Conservation (phyloP, 345 rosid species). For the Bretschneidera sinensis region DNA sequence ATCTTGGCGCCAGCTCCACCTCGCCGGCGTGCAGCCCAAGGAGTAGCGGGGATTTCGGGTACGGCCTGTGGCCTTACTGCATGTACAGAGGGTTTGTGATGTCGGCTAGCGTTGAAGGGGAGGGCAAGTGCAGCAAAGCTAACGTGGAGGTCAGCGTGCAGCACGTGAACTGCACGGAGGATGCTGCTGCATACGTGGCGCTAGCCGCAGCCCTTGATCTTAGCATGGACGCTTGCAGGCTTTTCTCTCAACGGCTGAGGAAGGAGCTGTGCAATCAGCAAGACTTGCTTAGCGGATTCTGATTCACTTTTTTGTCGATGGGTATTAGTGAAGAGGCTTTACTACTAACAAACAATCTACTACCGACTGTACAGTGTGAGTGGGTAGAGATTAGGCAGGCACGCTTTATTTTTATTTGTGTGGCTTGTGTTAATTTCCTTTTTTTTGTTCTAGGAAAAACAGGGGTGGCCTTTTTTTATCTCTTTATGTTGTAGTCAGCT, state of each 20-base stretch:
- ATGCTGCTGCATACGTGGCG: slow-evolving; percentile 93
- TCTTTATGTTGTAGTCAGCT: too few species aligned
- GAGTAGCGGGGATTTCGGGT: slow-evolving; percentile 71
- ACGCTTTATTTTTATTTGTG: slow-evolving; percentile 33
- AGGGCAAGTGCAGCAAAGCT: slow-evolving; percentile 81
- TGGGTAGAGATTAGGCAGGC: slow-evolving; percentile 16
- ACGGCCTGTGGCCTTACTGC: slow-evolving; percentile 67
- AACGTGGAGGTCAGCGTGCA: slow-evolving; percentile 83
- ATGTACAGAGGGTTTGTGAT: slow-evolving; percentile 73
- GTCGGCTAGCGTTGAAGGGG: slow-evolving; percentile 84
- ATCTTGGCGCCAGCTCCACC: slow-evolving; percentile 30
- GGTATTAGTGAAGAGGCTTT: too few species aligned
- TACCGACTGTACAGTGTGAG: slow-evolving; percentile 27
- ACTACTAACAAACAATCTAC: slow-evolving; percentile 15
- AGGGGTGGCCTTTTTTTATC: background rate
- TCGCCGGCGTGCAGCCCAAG: slow-evolving; percentile 78
- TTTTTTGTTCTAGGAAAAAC: background rate
- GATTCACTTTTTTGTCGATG: background rate
- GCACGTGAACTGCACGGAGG: slow-evolving; percentile 89
- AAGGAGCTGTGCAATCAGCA: slow-evolving; percentile 65
- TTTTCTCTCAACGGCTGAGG: slow-evolving; percentile 80
- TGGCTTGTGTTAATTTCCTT: slow-evolving; percentile 34
- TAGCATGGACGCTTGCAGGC: slow-evolving; percentile 91
- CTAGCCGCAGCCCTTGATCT: slow-evolving; percentile 84
- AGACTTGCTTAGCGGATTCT: slow-evolving; percentile 31